These are phyloP conservation scores for Trapa incisa DNA, from an alignment of 345 rosid genomes.

Conservation along the genomic window DNA sequence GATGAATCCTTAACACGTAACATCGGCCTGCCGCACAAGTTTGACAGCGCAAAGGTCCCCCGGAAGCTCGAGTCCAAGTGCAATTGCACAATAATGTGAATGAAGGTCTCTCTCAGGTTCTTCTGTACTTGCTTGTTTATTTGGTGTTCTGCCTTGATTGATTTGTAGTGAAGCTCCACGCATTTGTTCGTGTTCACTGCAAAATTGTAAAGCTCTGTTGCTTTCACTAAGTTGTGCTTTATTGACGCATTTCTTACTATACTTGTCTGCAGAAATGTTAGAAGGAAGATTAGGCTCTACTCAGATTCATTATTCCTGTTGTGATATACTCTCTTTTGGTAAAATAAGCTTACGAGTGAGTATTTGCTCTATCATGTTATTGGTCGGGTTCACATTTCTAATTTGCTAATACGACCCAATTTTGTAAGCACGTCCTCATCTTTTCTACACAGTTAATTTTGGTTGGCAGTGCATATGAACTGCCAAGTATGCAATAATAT, in stretches of 20 bases:
- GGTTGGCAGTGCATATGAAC: no score
- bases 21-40: slow-evolving; percentile 51
- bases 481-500: no score
- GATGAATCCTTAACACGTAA: slow-evolving; percentile 44
- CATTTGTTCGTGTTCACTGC: not conserved
- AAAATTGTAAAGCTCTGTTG: slow-evolving; percentile 3
- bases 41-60: slow-evolving; percentile 47
- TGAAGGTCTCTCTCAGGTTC: not conserved
- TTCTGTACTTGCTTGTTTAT: not conserved
- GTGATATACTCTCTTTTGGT: not conserved
- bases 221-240: not conserved
- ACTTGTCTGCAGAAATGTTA: no score
- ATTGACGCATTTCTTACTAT: not conserved
- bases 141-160: not conserved
- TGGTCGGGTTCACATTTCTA: no score
- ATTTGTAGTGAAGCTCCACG: not conserved
- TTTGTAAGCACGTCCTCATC: no score
- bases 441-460: no score
- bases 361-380: not conserved
- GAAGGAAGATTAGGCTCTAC: not conserved
- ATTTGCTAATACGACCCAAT: no score
- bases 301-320: slow-evolving; percentile 1
- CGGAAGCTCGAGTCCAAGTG: slow-evolving; percentile 92
- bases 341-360: not conserved
- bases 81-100: slow-evolving; percentile 97